A percentile compares a stretch with the other conserved stretches of the same genome.
Conservation (phyloP, 2,329 filamentous ascomycete species). For the Sporothrix dimorphospora region DNA sequence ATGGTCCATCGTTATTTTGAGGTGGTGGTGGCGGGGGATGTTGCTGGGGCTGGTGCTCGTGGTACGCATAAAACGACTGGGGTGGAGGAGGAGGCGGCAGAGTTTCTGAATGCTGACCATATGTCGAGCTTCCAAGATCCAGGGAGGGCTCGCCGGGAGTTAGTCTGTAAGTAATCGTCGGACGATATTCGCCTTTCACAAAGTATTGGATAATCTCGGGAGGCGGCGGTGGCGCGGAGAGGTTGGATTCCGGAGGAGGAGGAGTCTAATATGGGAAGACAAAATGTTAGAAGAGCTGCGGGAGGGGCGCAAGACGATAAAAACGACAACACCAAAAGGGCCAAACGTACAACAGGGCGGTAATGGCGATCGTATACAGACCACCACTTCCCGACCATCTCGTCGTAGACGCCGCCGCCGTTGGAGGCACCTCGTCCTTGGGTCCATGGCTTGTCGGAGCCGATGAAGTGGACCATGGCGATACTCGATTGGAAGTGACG, state of each 20-base stretch:
- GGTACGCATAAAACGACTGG: constrained; percentile 35
- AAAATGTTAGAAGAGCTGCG: background rate
- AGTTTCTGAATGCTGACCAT: constrained; percentile 40
- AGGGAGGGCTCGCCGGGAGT: constrained; percentile 43
- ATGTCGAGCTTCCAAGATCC: constrained; percentile 33
- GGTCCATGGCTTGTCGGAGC: constrained; percentile 86
- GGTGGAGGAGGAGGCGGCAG: constrained; percentile 33
- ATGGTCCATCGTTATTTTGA: constrained; percentile 32
- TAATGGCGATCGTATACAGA: constrained; percentile 90
- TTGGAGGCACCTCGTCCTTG: constrained; percentile 59
- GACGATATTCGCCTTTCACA: constrained; percentile 58
- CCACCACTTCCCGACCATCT: constrained; percentile 91
- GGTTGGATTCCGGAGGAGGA: background rate
- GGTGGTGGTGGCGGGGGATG: constrained; percentile 26
- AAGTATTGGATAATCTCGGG: constrained; percentile 55
- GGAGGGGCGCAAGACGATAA: background rate
- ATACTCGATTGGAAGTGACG: constrained; percentile 89
- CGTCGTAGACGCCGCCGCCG: constrained; percentile 70
- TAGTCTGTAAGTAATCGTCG: constrained; percentile 39
- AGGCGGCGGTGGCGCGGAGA: constrained; percentile 23
- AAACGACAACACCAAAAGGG: background rate
- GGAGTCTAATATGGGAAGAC: constrained; percentile 12
- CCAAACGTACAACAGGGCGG: constrained; percentile 52
- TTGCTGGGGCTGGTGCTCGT: constrained; percentile 33
- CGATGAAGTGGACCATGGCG: constrained; percentile 93